Base-by-base conservation (phyloP, 129 eudicot species). In the Artemisia tridentata region DNA sequence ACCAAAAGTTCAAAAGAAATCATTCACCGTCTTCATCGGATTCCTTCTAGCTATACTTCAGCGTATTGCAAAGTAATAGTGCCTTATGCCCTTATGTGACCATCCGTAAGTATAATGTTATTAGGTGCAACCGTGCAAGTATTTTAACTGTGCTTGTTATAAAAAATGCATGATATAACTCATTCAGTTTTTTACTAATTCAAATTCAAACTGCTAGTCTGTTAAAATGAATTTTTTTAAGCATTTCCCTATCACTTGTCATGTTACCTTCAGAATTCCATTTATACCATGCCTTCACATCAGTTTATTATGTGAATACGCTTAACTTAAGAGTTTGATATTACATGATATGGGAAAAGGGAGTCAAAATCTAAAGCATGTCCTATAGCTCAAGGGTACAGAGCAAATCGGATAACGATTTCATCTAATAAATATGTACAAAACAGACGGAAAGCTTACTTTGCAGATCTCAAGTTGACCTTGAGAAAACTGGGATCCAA, bases 391-490 rank as follows among this genome's bases (percentile, higher is more conserved):
- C 63, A 74, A 23, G 58, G 72, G 7, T 41, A 11, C 51, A 27
- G 25, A 69, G 15, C 31, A 43, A 72, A 15, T 54, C 5, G 48
- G 57, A 66, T 51, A 34, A 75, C 60, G 71, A 18, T 38, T 38
- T 38, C 11, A 38, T 38, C 45, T 7, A 38, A 7, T 29, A 20
- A 21, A 51, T 25, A 70, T 46, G 75, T 54, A 34, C 46, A 54
- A 66, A 19, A 56, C 19, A 38, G 38, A 48, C 4, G 45, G 49
- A 65, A 69, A 41, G 18, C 88, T 82, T 83, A 95, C 99, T 95
- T 95, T 84, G 91, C 99, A 67, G 99, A 88, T 82, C 99, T 82
- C 60, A 95, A 71, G 72, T 77, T 76, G 75, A 76, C 99, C 77
- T 86, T 95, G 47, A 74, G 74, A 74, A 90, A 95, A 48, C 49